Base-by-base conservation (phyloP, 495 filamentous ascomycete species). In the Hypoxylon perforatum region DNA sequence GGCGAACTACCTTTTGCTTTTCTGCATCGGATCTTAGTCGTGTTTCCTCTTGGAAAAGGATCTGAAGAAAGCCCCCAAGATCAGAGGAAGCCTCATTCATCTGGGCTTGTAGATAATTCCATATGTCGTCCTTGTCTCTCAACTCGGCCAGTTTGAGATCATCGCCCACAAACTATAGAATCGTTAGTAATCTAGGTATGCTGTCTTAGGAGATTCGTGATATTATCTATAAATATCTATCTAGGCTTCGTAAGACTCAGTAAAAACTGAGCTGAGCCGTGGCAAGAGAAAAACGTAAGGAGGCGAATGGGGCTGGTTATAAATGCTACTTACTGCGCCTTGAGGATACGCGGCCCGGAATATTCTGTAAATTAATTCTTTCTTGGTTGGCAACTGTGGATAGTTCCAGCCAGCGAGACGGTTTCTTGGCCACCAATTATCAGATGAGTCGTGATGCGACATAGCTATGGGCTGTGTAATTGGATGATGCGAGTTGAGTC, bases 331-430 rank as follows among this genome's bases (percentile, higher is more conserved):
- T 68, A 68, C 65, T 68, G 65, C 65, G 65, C 65, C 65, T 22
- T 63, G 3, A 21, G 65, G 65, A 50, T 68, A 68, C 53, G 59
- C 65, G 46, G 65, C 58, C 33, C 65, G 48, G 42, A 68, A 68
- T 18, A 68, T 14, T 33, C 65, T 53, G 38, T 63, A 68, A 38
- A 68, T 63, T 14, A 68, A 41, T 55, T 68, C 53, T 44, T 62
- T 68, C 54, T 68, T 63, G 12, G 59, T 63, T 25, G 65, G 58
- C 22, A 68, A 10, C 19, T 49, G 22, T 7, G 65, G 65, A 23
- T 59, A 68, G 14, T 41, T 58, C 58, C 35, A 33, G 10, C n/a
- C 33, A 30, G 38, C 21, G 1, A 68, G 23, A 19, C 47, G 53
- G 21, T 68, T 58, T 33, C 30, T 45, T 21, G 49, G 39, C 65